These are phyloP conservation scores for Hypsizygus marmoreus DNA, from an alignment of 768 basidiomycete genomes.

Conservation along the genomic window DNA sequence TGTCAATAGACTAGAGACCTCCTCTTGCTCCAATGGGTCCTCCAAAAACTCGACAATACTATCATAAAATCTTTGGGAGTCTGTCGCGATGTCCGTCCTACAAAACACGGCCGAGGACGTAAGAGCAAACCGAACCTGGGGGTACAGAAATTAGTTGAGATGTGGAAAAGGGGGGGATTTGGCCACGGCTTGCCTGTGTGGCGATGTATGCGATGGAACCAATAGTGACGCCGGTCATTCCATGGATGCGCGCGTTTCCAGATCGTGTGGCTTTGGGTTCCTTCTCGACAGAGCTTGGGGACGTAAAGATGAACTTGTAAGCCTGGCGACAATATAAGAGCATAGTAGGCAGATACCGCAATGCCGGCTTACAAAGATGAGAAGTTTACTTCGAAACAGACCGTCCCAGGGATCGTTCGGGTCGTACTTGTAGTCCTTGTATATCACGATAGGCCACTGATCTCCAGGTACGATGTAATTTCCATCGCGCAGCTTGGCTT, in stretches of 20 bases:
- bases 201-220: no score
- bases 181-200: neutral
- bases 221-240: neutral
- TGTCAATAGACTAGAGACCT: constrained; percentile 4
- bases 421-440: no score
- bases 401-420: constrained; percentile 6
- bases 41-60: constrained; percentile 14
- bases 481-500: constrained; percentile 6
- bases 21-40: constrained; percentile 10
- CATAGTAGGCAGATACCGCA: neutral
- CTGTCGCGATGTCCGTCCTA: no score
- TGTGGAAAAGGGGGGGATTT: neutral
- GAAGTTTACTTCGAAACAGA: constrained; percentile 2
- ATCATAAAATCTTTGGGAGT: constrained; percentile 18
- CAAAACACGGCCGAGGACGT: constrained; percentile 14
- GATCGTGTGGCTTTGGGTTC: no score
- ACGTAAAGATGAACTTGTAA: constrained; percentile 11
- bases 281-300: constrained; percentile 5
- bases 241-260: constrained; percentile 5
- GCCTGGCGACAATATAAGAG: constrained; percentile 1
- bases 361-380: constrained; percentile 4
- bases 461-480: constrained; percentile 16
- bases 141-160: no score
- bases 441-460: constrained; percentile 21
- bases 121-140: constrained; percentile 10